Evolutionary conservation across 495 filamentous ascomycete genomes (phyloP).

Genomic region (Xanthoparmelia taractica): DNA sequence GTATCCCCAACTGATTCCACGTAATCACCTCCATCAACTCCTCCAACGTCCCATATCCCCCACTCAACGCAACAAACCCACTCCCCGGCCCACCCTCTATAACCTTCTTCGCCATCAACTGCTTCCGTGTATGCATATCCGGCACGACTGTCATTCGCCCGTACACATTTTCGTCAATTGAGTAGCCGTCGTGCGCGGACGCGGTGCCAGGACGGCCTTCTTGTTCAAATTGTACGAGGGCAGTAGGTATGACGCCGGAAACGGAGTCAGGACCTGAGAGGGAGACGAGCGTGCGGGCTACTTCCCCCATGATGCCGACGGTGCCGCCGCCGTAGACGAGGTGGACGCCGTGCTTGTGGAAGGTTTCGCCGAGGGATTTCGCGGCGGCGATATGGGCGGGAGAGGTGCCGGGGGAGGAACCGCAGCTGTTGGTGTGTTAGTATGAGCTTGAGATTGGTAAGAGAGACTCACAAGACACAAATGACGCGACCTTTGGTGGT

Average conservation of each 20-base stretch:
- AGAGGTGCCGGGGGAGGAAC: conserved; percentile 60
- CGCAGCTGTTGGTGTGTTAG: conserved; percentile 49
- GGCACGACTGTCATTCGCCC: conserved; percentile 79
- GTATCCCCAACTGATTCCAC: conserved; percentile 97
- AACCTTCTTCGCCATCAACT: conserved; percentile 82
- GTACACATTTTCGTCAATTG: conserved; percentile 60
- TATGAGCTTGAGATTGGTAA: conserved; percentile 13
- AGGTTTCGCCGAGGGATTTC: conserved; percentile 60
- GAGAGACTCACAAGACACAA: conserved; percentile 63
- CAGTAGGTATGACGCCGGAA: conserved; percentile 84
- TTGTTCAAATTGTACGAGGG: conserved; percentile 71
- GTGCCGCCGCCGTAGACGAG: conserved; percentile 96
- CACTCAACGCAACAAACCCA: conserved; percentile 84
- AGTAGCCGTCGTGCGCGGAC: conserved; percentile 27
- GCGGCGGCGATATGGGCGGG: conserved; percentile 68
- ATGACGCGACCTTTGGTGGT: conserved; percentile 45
- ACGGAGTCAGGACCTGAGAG: conserved; percentile 76
- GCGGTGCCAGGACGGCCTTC: conserved; percentile 34
- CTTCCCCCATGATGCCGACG: conserved; percentile 86
- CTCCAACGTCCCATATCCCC: conserved; percentile 92
- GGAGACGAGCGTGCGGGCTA: conserved; percentile 77
- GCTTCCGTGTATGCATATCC: conserved; percentile 94
- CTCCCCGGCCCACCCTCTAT: conserved; percentile 69
- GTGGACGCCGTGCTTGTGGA: conserved; percentile 65
- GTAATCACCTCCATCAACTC: conserved; percentile 94